Evolutionary conservation across 176 grass and related monocot genomes (phyloP).

Genomic region (Guadua angustifolia): DNA sequence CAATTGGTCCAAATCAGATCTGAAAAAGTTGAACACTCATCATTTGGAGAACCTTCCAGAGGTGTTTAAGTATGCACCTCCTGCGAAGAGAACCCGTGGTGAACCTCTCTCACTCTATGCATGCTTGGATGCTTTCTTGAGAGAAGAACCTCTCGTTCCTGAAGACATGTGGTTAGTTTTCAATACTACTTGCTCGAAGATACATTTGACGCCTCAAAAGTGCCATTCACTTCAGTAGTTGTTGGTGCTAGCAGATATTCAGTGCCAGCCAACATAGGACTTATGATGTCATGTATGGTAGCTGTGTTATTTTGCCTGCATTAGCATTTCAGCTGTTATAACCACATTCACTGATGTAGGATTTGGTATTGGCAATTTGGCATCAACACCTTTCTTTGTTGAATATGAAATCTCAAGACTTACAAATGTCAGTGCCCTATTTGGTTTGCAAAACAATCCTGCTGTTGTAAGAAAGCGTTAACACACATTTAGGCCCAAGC

Average conservation of each 20-base stretch:
- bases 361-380: slow-evolving; percentile 4
- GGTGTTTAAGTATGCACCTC: slow-evolving; percentile 88
- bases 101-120: slow-evolving; percentile 96
- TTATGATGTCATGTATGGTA: not conserved
- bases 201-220: not conserved
- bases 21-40: slow-evolving; percentile 66
- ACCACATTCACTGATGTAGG: not conserved
- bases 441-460: not conserved
- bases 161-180: slow-evolving; percentile 98
- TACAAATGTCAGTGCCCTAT: not conserved
- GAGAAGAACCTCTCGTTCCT: slow-evolving; percentile 95
- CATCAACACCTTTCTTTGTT: not conserved
- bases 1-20: slow-evolving; percentile 83
- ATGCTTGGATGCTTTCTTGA: slow-evolving; percentile 98
- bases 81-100: slow-evolving; percentile 91
- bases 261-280: not conserved
- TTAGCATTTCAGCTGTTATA: slow-evolving; percentile 33
- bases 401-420: not conserved
- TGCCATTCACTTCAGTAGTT: slow-evolving; percentile 2
- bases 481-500: not conserved
- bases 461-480: not conserved
- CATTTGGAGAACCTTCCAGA: slow-evolving; percentile 81
- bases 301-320: not conserved
- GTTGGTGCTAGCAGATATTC: not conserved
- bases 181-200: slow-evolving; percentile 8